These are phyloP conservation scores for Phytophthora citricola DNA, from an alignment of 352 stramenopile genomes.

Conservation along the genomic window DNA sequence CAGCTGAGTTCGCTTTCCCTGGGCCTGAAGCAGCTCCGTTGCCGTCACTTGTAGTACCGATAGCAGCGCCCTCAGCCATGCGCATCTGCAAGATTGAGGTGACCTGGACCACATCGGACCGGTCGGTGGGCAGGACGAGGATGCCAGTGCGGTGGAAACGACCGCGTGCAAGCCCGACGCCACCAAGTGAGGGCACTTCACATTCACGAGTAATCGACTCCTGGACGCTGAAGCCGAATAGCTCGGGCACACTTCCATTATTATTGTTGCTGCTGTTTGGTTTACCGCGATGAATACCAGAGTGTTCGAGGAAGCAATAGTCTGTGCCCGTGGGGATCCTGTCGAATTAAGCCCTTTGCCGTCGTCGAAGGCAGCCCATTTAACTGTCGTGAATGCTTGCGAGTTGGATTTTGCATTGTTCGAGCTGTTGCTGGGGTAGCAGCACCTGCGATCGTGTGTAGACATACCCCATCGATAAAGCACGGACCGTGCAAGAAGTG, in stretches of 20 bases:
- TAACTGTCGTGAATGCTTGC: conserved; percentile 71
- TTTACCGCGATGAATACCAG: conserved; percentile 47
- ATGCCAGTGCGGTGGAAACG: conserved; percentile 70
- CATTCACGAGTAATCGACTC: conserved; percentile 67
- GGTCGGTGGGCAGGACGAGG: conserved; percentile 66
- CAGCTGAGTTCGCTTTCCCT: conserved; percentile 17
- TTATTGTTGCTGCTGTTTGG: background rate
- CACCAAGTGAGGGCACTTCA: conserved; percentile 66
- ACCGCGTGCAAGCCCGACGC: conserved; percentile 59
- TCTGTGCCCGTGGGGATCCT: conserved; percentile 52
- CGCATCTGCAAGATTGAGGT: conserved; percentile 70
- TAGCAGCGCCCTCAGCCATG: conserved; percentile 30
- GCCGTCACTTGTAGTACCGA: conserved; percentile 32
- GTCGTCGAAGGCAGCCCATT: conserved; percentile 79
- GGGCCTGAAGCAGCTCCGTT: conserved; percentile 11
- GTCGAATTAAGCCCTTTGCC: conserved; percentile 38
- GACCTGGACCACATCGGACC: conserved; percentile 66
- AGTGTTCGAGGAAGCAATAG: conserved; percentile 85
- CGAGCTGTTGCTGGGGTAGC: background rate
- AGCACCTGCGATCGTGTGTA: conserved; percentile 54
- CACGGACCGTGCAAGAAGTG: conserved; percentile 60
- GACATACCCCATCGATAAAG: conserved; percentile 68
- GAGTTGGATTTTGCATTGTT: conserved; percentile 25
- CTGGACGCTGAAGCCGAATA: conserved; percentile 72
- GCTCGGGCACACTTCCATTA: conserved; percentile 21